Evolutionary conservation across 306 rosid species (phyloP).

Genomic region (Lithocarpus polystachyus): DNA sequence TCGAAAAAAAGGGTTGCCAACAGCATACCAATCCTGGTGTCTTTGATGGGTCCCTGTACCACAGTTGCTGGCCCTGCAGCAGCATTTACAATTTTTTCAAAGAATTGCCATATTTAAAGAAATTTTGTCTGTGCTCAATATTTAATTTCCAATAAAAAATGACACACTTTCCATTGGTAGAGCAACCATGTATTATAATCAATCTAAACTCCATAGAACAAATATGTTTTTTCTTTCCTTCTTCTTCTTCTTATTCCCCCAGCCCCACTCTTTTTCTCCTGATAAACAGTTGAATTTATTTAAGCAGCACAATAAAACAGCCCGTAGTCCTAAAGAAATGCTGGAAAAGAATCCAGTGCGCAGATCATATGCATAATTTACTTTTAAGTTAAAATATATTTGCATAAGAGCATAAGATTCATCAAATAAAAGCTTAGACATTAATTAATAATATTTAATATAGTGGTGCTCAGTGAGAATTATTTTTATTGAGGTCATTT

Average conservation of each 20-base stretch:
- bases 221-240: background rate
- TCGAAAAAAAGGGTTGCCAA: conserved; percentile 25
- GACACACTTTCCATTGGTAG: conserved; percentile 5
- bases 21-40: conserved; percentile 59
- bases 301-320: background rate
- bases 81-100: conserved; percentile 15
- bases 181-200: background rate
- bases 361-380: background rate
- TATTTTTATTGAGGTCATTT: background rate
- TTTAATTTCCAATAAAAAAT: conserved; percentile 8
- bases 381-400: background rate
- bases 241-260: background rate
- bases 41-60: conserved; percentile 31
- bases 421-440: background rate
- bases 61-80: conserved; percentile 37
- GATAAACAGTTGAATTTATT: background rate
- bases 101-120: conserved; percentile 20
- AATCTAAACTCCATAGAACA: background rate
- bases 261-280: background rate
- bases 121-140: conserved; percentile 3
- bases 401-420: background rate
- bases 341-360: background rate
- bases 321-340: background rate
- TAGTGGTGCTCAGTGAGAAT: background rate
- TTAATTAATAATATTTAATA: background rate